Base-by-base conservation (phyloP, 441 rosid species). In the Arabidopsis lyrata region DNA sequence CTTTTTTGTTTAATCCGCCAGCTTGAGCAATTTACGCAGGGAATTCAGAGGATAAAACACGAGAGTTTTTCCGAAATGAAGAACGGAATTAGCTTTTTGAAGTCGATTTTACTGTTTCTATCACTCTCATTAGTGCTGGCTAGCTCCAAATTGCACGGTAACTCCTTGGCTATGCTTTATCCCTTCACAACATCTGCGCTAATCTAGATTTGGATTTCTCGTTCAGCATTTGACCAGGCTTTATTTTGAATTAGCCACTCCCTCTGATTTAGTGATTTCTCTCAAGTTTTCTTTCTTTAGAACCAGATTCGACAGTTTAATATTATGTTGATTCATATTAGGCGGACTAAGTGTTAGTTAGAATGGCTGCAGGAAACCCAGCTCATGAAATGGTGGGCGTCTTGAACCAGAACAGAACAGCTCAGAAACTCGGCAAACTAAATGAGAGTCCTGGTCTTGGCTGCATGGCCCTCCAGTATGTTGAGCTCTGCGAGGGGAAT, bases 401-500 rank as follows among this genome's bases (percentile, higher is more conserved):
- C 73, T 86, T 87, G 64, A 92, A 92, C 85, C 73, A 80, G 59
- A 90, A 92, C 61, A 78, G 95, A 71, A 89, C 90, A 57, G 79
- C 88, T 15, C 73, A 68, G 20, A 88, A 89, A 66, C 88, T 92
- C 31, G 77, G 66, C 38, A 71, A 70, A 52, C 84, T 92, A 60
- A 83, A 79, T 15, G 87, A 86, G 68, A 90, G 84, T 73, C 98
- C 97, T 0, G 97, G 98, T n/a, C 90, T 93, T 12, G 98, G 95
- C 65, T 93, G 98, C 83, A 89, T 90, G 85, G 97, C 98, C 50
- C 83, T 89, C 75, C 95, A 89, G 77, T 93, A 86, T 77, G 88
- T 76, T 29, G 86, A 85, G 74, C 55, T 72, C 42, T 92, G 98
- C 91, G 82, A 89, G 76, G 89, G 85, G 32, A 84, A 85, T 83